A percentile compares a stretch with the other conserved stretches of the same genome.
Conservation (phyloP, 1,139 yeast genomes). For the Pneumocystis wakefieldiae region DNA sequence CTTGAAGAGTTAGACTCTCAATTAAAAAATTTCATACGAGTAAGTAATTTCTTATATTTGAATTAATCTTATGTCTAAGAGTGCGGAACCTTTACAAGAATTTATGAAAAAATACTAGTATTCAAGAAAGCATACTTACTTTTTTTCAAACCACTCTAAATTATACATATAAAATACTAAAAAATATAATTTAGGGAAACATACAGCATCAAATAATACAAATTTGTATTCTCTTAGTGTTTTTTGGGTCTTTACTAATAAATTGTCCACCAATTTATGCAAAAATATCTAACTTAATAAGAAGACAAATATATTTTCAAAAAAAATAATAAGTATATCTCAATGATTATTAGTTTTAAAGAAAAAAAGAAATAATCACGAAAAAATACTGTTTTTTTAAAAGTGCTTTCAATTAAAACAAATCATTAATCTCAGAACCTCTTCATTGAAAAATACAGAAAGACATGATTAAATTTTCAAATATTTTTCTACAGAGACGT, state of each 20-base stretch:
- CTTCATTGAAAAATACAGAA: background rate
- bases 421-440: too few species aligned
- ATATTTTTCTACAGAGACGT: background rate
- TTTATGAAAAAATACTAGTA: background rate
- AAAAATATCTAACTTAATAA: background rate
- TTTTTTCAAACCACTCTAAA: background rate
- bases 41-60: conserved; percentile 1
- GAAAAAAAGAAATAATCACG: background rate
- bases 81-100: background rate
- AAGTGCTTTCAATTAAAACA: too few species aligned
- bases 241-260: too few species aligned
- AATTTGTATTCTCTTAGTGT: too few species aligned
- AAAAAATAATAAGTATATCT: background rate
- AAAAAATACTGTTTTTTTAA: background rate
- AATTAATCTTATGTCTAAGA: background rate
- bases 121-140: background rate
- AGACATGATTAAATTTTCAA: background rate
- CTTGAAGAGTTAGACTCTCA: conserved; percentile 18
- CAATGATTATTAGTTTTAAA: background rate
- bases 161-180: background rate
- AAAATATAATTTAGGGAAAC: background rate
- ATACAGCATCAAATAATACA: too few species aligned
- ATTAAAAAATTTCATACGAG: conserved; percentile 18
- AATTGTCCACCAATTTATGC: background rate
- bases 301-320: background rate